Evolutionary conservation across 2,329 filamentous ascomycete species (phyloP).

Genomic region (Pestalotiopsis sp.): DNA sequence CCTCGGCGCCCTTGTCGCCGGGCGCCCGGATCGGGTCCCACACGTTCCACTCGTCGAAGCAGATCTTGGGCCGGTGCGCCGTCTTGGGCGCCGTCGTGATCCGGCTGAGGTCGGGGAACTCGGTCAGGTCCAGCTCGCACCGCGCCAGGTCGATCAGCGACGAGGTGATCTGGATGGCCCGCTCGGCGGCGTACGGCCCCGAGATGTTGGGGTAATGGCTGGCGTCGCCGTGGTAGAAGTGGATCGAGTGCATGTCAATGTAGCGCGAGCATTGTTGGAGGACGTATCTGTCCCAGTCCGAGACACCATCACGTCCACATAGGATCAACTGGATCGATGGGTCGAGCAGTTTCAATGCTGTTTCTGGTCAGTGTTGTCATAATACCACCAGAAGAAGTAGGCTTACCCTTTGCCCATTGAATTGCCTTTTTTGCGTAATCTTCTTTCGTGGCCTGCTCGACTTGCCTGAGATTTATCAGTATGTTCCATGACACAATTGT

Average conservation of each 20-base stretch:
- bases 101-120: constrained; percentile 46
- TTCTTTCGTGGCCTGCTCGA: constrained; percentile 68
- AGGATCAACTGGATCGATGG: constrained; percentile 69
- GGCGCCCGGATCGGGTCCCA: constrained; percentile 74
- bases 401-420: constrained; percentile 64
- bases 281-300: constrained; percentile 72
- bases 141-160: constrained; percentile 71
- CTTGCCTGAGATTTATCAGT: constrained; percentile 21
- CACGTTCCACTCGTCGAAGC: constrained; percentile 85
- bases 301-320: constrained; percentile 70
- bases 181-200: constrained; percentile 55
- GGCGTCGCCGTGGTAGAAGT: constrained; percentile 55
- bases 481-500: neutral
- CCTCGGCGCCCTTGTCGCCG: constrained; percentile 71
- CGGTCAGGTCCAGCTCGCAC: constrained; percentile 61
- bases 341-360: constrained; percentile 67
- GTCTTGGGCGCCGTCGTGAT: neutral
- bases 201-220: constrained; percentile 9
- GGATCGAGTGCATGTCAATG: constrained; percentile 81
- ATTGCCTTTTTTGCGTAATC: constrained; percentile 68
- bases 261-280: constrained; percentile 67
- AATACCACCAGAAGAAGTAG: neutral
- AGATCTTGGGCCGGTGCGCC: constrained; percentile 57
- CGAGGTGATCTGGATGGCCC: constrained; percentile 70
- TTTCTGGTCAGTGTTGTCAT: neutral